Base-by-base conservation (phyloP, 2,329 filamentous ascomycete genomes). In the Fusarium poae region DNA sequence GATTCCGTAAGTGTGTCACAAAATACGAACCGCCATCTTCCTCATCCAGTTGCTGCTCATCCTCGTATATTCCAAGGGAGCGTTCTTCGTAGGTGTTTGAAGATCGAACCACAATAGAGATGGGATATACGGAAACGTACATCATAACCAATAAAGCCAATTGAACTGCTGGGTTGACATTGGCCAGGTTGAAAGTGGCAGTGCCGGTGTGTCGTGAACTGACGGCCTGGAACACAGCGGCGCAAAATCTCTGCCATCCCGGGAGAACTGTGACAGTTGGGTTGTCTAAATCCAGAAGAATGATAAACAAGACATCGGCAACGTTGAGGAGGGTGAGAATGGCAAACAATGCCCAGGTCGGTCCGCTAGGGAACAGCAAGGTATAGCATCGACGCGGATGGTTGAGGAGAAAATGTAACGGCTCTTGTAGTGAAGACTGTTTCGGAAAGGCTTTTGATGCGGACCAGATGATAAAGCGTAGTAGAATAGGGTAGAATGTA, bases 341-440 rank as follows among this genome's bases (percentile, higher is more conserved):
- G 27, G 79, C 76, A 4, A 86, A 79, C 0, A 89, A 80, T 68
- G 84, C 84, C 86, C 86, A 89, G 0, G 88, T 90, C 11, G 87
- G 83, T n/a, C 78, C 77, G 32, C 83, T 81, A 0, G 87, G 88
- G 69, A 91, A 91, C 5, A 91, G 82, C 5, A 88, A 82, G 6
- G 86, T 89, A 71, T 88, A 90, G 68, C 87, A 89, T 9, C 88
- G 80, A 45, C 88, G 82, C 0, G 88, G 89, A 73, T 91, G 86
- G 52, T 89, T 83, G 13, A 91, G 82, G 1, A 91, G 78, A 66
- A 90, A 91, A 2, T 79, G 77, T 0, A 90, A 77, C 0, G 85
- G 76, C 35, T 84, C 82, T 3, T 78, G 76, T 48, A 80, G 82
- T 1, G 76, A 71, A 0, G 80, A 74, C 48, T 77, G 57, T 6